phyloP scores from a whole-genome alignment of 2,329 filamentous ascomycete species.

The Passalora sequoiae region DNA sequence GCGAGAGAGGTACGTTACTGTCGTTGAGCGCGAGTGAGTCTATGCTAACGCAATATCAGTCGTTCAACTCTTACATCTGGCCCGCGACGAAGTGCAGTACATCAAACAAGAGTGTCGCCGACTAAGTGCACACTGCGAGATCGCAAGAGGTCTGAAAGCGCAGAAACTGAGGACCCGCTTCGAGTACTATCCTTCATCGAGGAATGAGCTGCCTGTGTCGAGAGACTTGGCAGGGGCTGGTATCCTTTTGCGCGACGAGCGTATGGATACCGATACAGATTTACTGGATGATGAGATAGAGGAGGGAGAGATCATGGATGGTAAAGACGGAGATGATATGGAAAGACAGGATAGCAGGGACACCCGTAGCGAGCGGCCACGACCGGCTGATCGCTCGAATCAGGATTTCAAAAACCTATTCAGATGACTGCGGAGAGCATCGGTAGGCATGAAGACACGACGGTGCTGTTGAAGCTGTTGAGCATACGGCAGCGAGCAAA shows the following conservation, averaged over 20 bases:
- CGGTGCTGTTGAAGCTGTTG: no score
- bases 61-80: conserved; percentile 6
- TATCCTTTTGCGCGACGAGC: neutral
- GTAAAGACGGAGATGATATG: no score
- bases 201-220: conserved; percentile 3
- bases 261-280: no score
- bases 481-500: no score
- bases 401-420: neutral
- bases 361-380: no score
- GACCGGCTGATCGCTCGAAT: neutral
- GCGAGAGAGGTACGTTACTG: neutral
- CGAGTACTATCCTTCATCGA: conserved; percentile 7
- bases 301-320: neutral
- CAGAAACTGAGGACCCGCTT: conserved; percentile 9
- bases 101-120: conserved; percentile 12
- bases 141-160: conserved; percentile 9
- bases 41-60: neutral
- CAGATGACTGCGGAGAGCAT: no score
- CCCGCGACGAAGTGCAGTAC: conserved; percentile 17
- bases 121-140: conserved; percentile 14
- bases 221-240: conserved; percentile 1
- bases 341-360: conserved; percentile 1
- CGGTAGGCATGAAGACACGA: no score
- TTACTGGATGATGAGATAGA: conserved; percentile 1
- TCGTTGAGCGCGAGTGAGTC: neutral